Evolutionary conservation across 306 rosid genomes (phyloP), one percentile per base, ranked within the genome.

Genomic region (Delonix regia): DNA sequence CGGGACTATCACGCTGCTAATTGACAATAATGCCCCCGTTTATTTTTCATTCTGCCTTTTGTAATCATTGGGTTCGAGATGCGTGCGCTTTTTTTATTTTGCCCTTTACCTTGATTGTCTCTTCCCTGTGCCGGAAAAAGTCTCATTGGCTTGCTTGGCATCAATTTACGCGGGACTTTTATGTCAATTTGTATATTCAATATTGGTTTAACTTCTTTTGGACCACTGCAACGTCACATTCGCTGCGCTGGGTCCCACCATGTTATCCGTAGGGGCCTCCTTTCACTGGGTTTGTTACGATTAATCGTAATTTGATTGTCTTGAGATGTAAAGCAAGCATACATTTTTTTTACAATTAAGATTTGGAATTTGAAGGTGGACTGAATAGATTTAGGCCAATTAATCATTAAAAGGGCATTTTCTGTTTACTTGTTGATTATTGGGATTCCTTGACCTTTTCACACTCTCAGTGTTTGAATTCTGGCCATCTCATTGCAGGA

Each of bases 401-500:
- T 1, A 64, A 64, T 64, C 48, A 64, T 38, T 64, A 18, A 36
- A n/a, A n/a, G n/a, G n/a, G n/a, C n/a, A 64, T 38, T 9, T 73
- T 56, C 19, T 66, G 49, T 48, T 67, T 34, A 5, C 65, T 13
- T 36, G 16, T 36, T 36, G 34, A 30, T 74, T 63, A n/a, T 62
- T 9, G 19, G 49, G 24, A 69, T 13, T 60, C 19, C 34, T 67
- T 38, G 14, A 38, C 34, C 25, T 63, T 56, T 55, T 25, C 2
- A 63, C 18, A 10, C 39, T 44, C 33, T 71, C 71, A 30, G 59
- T 44, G 22, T 52, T 71, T 71, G 45, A 70, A 49, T 49, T 71
- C 28, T 60, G 62, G 41, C 69, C 52, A 69, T 73, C 4, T 33
- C 70, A 63, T 78, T 76, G 85, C 87, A 95, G 98, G 99, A 64